Conservation (phyloP, 176 grass and related monocot species). For the Musa itinerans region DNA sequence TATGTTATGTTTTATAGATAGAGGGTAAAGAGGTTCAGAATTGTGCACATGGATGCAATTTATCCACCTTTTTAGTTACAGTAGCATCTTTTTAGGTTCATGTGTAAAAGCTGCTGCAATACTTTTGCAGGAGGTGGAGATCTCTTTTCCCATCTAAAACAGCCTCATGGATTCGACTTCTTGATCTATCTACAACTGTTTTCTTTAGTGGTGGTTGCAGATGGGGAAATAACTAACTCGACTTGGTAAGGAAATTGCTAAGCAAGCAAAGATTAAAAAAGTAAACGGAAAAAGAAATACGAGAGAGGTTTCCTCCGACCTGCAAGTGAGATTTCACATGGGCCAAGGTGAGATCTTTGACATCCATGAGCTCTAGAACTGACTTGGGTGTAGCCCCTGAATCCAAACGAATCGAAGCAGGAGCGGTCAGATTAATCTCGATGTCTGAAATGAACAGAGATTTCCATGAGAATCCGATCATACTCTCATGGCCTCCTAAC, state of each 20-base stretch:
- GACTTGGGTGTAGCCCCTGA: conserved; percentile 95
- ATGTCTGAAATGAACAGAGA: neutral
- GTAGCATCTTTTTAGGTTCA: neutral
- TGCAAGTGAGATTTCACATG: conserved; percentile 98
- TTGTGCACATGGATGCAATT: no score
- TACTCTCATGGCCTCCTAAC: conserved; percentile 94
- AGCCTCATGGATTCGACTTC: no score
- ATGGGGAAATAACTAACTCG: neutral
- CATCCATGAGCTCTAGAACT: conserved; percentile 96
- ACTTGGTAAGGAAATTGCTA: neutral
- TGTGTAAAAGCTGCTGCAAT: neutral
- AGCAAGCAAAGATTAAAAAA: no score
- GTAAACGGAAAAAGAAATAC: neutral
- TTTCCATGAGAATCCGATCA: conserved; percentile 1
- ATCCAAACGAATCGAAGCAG: neutral
- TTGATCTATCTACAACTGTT: neutral
- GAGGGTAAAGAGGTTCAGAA: no score
- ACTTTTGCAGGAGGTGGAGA: no score
- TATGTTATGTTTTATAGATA: no score
- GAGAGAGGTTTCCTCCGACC: conserved; percentile 19
- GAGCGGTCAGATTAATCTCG: neutral
- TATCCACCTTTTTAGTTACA: neutral
- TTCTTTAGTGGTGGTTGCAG: neutral
- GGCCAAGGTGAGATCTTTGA: conserved; percentile 92
- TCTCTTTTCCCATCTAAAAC: no score